Evolutionary conservation across 441 rosid genomes (phyloP), one percentile per base, ranked within the genome.

Genomic region (Hura crepitans): DNA sequence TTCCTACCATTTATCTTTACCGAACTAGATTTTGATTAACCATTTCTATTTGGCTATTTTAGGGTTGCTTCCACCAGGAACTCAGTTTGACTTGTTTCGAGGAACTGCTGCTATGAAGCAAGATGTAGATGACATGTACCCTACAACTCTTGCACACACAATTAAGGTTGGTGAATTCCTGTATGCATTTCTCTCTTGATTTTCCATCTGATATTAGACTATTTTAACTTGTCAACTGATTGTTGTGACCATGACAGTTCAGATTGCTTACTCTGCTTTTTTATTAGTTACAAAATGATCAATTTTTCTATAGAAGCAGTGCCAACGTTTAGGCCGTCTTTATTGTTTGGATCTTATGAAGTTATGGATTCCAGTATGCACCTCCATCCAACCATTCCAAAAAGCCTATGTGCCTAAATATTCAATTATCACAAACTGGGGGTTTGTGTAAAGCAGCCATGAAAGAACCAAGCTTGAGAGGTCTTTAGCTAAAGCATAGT

Each of bases 91-190:
- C 82, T 82, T 96, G 70, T 96, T 91, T 79, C 86, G 98, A 75
- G 98, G 97, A 77, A 91, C 97, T 50, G 95, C 99, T 81, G 97
- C 97, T 56, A 96, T 93, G 97, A 96, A 90, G 81, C 97, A 96
- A 79, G 98, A 96, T 79, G 90, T 93, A 35, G 99, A 96, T 62
- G 98, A 93, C 74, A 90, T 89, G 83, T 87, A 90, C 73, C 95
- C 98, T 57, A 90, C 93, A 31, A 78, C 83, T 66, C 90, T 89
- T 77, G 73, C 85, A 53, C 99, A 91, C 82, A 90, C 95, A 66
- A 91, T 93, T 55, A 96, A 88, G 90, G 99, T 91, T 64, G 68
- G 72, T 72, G 35, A 61, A 49, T 58, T 28, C 31, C 22, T 65
- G 23, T 13, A 42, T 31, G 4, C 18, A 15, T 45, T 62, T 45